These are phyloP conservation scores for Aspergillus fijiensis DNA, from an alignment of 2,329 filamentous ascomycete species.

Conservation along the genomic window DNA sequence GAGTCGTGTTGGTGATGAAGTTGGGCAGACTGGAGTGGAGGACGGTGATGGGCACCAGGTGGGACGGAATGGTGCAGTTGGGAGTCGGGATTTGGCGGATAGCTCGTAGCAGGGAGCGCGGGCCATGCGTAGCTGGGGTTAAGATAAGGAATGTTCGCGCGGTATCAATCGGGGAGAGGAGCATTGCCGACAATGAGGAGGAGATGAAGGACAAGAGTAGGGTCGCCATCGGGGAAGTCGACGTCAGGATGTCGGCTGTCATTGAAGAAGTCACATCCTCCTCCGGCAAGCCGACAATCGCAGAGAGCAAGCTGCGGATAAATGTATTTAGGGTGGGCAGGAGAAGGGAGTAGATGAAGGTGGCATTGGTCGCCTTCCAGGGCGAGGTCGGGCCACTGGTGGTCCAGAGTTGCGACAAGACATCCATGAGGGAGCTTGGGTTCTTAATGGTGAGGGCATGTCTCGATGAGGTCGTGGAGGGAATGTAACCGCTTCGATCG, in stretches of 20 bases:
- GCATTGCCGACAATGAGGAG: conserved; percentile 69
- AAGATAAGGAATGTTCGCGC: conserved; percentile 84
- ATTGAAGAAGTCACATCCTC: conserved; percentile 58
- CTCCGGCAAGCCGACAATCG: conserved; percentile 85
- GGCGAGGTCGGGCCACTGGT: conserved; percentile 88
- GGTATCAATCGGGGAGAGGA: conserved; percentile 84
- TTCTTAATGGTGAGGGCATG: conserved; percentile 71
- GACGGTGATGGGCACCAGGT: conserved; percentile 77
- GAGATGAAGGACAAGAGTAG: conserved; percentile 69
- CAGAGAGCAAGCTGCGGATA: conserved; percentile 85
- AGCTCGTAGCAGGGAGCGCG: conserved; percentile 74
- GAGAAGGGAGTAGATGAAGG: conserved; percentile 86
- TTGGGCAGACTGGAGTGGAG: conserved; percentile 83
- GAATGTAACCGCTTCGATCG: conserved; percentile 48
- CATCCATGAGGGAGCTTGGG: conserved; percentile 79
- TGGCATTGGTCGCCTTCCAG: conserved; percentile 91
- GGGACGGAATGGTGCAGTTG: conserved; percentile 65
- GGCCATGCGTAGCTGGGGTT: conserved; percentile 71
- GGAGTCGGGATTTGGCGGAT: conserved; percentile 74
- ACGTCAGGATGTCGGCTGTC: conserved; percentile 71
- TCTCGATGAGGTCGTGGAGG: conserved; percentile 40
- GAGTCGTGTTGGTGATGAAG: conserved; percentile 76
- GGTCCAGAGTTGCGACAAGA: conserved; percentile 82
- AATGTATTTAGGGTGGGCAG: conserved; percentile 88
- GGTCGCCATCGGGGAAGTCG: conserved; percentile 77